These are phyloP conservation scores for Penicillium antarcticum DNA, from an alignment of 495 filamentous ascomycete genomes.

Conservation along the genomic window DNA sequence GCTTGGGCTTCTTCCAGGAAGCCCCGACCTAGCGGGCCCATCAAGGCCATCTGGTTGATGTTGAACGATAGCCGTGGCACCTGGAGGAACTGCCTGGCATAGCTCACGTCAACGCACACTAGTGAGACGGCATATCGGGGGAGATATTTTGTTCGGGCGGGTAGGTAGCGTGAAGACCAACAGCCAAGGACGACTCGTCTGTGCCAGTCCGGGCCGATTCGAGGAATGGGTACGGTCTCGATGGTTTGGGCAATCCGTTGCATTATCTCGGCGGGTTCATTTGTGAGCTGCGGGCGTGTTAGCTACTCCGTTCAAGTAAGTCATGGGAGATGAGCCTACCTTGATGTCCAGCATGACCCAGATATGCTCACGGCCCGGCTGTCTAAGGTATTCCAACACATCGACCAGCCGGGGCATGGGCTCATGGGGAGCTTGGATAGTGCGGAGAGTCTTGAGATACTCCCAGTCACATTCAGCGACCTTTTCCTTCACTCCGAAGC, in stretches of 20 bases:
- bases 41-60: constrained; percentile 61
- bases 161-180: constrained; percentile 72
- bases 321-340: constrained; percentile 29
- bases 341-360: constrained; percentile 93
- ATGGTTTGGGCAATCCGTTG: constrained; percentile 60
- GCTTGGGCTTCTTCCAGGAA: constrained; percentile 61
- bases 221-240: constrained; percentile 37
- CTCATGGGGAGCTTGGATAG: constrained; percentile 62
- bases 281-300: constrained; percentile 46
- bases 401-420: constrained; percentile 74
- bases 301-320: neutral
- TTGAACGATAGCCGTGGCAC: constrained; percentile 66
- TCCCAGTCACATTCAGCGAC: constrained; percentile 74
- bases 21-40: constrained; percentile 56
- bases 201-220: constrained; percentile 56
- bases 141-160: constrained; percentile 55
- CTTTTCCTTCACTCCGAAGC: constrained; percentile 67
- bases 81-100: constrained; percentile 66
- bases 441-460: constrained; percentile 65
- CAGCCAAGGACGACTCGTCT: constrained; percentile 71
- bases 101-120: constrained; percentile 67
- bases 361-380: constrained; percentile 56
- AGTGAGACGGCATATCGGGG: constrained; percentile 65
- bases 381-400: constrained; percentile 65
- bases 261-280: constrained; percentile 70